phyloP scores from a whole-genome alignment of 768 basidiomycete species.

The Boletus rex-veris region DNA sequence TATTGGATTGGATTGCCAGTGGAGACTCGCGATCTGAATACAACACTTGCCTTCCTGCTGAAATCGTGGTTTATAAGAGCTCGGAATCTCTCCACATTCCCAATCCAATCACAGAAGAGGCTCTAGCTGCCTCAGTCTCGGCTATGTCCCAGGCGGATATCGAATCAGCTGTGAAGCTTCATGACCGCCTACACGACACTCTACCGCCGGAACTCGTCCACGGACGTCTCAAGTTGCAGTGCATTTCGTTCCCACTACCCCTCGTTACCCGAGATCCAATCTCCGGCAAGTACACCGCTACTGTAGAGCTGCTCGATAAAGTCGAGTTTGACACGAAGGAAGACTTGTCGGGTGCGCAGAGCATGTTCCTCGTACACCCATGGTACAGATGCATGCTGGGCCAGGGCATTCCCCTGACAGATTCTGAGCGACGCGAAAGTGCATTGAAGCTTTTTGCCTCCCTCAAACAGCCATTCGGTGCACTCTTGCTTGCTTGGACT shows the following conservation, averaged over 20 bases:
- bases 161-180: slow-evolving; percentile 2
- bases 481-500: slow-evolving; percentile 10
- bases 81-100: slow-evolving; percentile 3
- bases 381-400: slow-evolving; percentile 7
- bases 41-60: slow-evolving; percentile 20
- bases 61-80: slow-evolving; percentile 12
- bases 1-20: slow-evolving; percentile 13
- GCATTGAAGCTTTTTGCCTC: slow-evolving; percentile 6
- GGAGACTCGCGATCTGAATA: slow-evolving; percentile 14
- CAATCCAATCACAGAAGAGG: not conserved
- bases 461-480: slow-evolving; percentile 12
- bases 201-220: slow-evolving; percentile 4
- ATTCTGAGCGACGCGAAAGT: not conserved
- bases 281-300: not conserved
- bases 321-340: slow-evolving; percentile 5
- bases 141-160: not conserved
- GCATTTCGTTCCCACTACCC: slow-evolving; percentile 6
- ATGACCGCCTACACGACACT: slow-evolving; percentile 3
- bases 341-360: slow-evolving; percentile 1
- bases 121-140: not conserved
- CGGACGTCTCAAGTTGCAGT: slow-evolving; percentile 12
- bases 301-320: not conserved
- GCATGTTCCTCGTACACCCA: slow-evolving; percentile 15
- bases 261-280: not conserved
- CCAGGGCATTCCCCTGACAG: not conserved